These are phyloP conservation scores for Verticillium zaregamsianum DNA, from an alignment of 2,329 filamentous ascomycete species.

Conservation along the genomic window DNA sequence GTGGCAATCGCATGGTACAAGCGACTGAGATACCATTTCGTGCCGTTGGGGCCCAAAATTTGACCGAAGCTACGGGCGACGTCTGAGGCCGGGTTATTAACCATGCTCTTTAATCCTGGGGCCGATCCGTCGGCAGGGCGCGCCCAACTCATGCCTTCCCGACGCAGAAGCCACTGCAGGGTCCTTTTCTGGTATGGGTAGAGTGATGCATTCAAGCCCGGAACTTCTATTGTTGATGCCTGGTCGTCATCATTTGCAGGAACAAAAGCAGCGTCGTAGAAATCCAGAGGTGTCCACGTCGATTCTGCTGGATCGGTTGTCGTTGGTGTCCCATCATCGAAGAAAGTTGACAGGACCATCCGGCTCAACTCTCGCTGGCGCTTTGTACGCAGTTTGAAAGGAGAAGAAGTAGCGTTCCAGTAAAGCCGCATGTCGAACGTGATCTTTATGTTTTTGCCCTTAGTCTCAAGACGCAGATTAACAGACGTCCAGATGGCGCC, in stretches of 20 bases:
- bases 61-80: slow-evolving; percentile 9
- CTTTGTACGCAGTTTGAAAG: slow-evolving; percentile 22
- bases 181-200: slow-evolving; percentile 72
- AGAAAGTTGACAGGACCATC: slow-evolving; percentile 30
- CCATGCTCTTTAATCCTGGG: slow-evolving; percentile 14
- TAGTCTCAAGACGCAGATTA: slow-evolving; percentile 24
- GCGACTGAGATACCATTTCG: slow-evolving; percentile 54
- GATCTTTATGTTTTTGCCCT: slow-evolving; percentile 20
- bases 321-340: slow-evolving; percentile 20
- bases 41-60: neutral
- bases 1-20: slow-evolving; percentile 56
- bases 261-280: slow-evolving; percentile 66
- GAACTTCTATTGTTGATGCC: slow-evolving; percentile 34
- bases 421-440: slow-evolving; percentile 29
- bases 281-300: slow-evolving; percentile 46
- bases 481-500: slow-evolving; percentile 32
- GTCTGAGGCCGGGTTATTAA: neutral
- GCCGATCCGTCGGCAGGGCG: slow-evolving; percentile 10
- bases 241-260: slow-evolving; percentile 42
- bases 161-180: slow-evolving; percentile 64
- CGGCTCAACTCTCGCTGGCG: slow-evolving; percentile 27
- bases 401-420: slow-evolving; percentile 37
- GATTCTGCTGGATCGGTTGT: slow-evolving; percentile 13
- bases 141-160: slow-evolving; percentile 57
- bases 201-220: slow-evolving; percentile 44